Evolutionary conservation across 2,329 filamentous ascomycete species (phyloP), one percentile per base, ranked within the genome.

Genomic region (Trichoderma cornu-damae): DNA sequence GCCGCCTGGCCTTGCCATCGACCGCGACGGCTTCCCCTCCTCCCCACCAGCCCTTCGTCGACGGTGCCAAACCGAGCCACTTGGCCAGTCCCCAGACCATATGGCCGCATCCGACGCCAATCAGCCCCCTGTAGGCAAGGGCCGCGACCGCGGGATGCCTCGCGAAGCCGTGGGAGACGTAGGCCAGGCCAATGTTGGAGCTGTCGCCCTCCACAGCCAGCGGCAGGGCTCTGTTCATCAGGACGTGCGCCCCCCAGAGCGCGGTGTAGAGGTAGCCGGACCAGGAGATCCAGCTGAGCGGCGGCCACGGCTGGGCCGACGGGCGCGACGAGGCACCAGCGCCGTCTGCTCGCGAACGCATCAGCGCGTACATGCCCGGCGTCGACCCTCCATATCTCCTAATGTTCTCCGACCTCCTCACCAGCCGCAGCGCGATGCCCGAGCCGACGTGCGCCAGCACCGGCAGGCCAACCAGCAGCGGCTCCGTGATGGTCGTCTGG

Each of bases 71-170:
- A 0, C 84, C 84, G 59, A 92, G 74, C 88, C 90, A 96, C 70
- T 84, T 87, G n/a, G 90, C 89, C 73, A 84, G 83, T 2, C 92
- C 92, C 83, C 90, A 95, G 6, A 89, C 82, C 69, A 92, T 85
- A 74, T 96, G 92, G 59, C 85, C 89, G 22, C 82, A 85, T 0
- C 85, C 88, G 0, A 86, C 73, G 14, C 75, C 76, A 6, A 96
- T 75, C 48, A 96, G 76, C 1, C 84, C 79, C 1, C 76, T 66
- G 69, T 95, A 96, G 1, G 87, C 86, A 1, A 79, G 64, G 69
- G 84, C 87, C n/a, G 88, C 83, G 7, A 87, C 69, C 1, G 79
- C 63, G 0, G 86, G 85, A 65, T 89, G 86, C 12, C 83, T 80
- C 28, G 88, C 85, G 67, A 96, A 94, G 2, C 89, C 90, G 72